Conservation (phyloP, 345 rosid genomes). For the Eucalyptus brandiana region DNA sequence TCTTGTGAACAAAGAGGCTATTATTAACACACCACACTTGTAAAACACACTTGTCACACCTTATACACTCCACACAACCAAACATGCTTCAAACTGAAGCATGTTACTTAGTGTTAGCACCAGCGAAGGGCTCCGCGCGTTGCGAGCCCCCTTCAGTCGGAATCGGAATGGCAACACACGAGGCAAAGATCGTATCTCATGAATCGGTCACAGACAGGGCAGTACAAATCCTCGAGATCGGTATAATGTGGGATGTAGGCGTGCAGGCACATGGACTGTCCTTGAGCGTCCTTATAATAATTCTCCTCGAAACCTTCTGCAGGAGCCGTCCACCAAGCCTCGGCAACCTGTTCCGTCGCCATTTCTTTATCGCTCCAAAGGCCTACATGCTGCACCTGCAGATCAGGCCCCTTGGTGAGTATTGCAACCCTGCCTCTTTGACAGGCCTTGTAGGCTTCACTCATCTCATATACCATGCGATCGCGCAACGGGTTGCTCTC, state of each 20-base stretch:
- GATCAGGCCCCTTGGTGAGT: not conserved
- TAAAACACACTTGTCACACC: not conserved
- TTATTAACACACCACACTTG: not conserved
- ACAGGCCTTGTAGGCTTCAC: not conserved
- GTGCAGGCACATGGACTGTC: not conserved
- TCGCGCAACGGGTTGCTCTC: not conserved
- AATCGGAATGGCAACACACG: not conserved
- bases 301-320: not conserved
- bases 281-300: not conserved
- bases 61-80: not conserved
- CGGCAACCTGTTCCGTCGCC: not conserved
- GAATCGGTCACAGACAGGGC: not conserved
- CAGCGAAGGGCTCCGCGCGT: not conserved
- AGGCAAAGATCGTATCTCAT: not conserved
- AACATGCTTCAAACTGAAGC: not conserved
- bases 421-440: not conserved
- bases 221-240: not conserved
- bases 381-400: not conserved
- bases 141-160: not conserved
- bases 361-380: not conserved
- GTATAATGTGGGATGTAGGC: rapidly evolving
- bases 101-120: not conserved
- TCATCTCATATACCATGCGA: not conserved
- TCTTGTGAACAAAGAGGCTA: not conserved
- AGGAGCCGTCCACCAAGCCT: not conserved